These are phyloP conservation scores for Ogataea populi-albae DNA, from an alignment of 805 yeast genomes.

Conservation along the genomic window DNA sequence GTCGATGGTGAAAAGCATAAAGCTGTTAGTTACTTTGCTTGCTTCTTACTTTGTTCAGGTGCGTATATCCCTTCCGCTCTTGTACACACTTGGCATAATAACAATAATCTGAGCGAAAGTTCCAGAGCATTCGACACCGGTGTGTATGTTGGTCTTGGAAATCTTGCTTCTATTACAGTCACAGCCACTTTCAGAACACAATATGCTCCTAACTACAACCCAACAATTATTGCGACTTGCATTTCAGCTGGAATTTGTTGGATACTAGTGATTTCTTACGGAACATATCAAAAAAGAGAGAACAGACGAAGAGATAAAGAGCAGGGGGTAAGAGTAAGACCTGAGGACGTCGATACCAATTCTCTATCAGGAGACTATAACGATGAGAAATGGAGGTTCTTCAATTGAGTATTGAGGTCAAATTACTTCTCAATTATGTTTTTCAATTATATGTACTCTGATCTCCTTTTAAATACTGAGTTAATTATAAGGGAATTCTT, in stretches of 20 bases:
- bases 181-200: conserved; percentile 34
- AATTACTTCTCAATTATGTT: no score
- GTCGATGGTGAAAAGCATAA: conserved; percentile 12
- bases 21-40: conserved; percentile 20
- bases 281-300: conserved; percentile 16
- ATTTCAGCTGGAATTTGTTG: conserved; percentile 16
- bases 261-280: conserved; percentile 9
- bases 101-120: conserved; percentile 16
- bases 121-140: conserved; percentile 17
- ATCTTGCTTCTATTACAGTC: conserved; percentile 34
- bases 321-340: conserved; percentile 9
- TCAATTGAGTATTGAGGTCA: conserved; percentile 9
- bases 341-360: conserved; percentile 15
- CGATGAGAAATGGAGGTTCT: conserved; percentile 20
- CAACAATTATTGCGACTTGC: conserved; percentile 25
- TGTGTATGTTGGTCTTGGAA: conserved; percentile 31
- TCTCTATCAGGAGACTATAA: conserved; percentile 8
- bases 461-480: no score
- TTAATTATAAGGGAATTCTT: no score
- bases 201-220: conserved; percentile 34
- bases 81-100: conserved; percentile 22
- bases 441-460: no score
- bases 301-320: conserved; percentile 10
- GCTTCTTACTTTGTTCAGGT: conserved; percentile 17
- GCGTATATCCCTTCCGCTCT: conserved; percentile 19